Evolutionary conservation across 2,329 filamentous ascomycete genomes (phyloP).

Genomic region (Xylaria sp.): DNA sequence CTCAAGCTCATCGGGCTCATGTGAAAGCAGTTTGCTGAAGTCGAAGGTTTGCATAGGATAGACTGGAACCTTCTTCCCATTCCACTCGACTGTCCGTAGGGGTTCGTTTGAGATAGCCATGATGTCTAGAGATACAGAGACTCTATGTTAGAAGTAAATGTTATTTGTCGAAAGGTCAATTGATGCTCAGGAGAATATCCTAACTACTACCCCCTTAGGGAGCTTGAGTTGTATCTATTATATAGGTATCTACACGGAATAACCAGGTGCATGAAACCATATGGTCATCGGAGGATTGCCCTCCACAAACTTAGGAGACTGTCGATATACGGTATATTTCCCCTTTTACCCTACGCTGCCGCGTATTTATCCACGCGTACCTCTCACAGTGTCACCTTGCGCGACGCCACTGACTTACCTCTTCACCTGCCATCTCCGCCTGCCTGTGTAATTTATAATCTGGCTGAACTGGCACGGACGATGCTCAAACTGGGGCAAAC

Average conservation of each 20-base stretch:
- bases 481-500: constrained; percentile 10
- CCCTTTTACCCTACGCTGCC: constrained; percentile 40
- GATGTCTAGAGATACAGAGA: constrained; percentile 23
- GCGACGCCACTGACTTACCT: constrained; percentile 23
- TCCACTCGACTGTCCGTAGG: constrained; percentile 60
- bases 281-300: constrained; percentile 35
- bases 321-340: constrained; percentile 24
- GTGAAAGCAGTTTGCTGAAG: constrained; percentile 62
- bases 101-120: constrained; percentile 53
- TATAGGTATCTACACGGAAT: constrained; percentile 17
- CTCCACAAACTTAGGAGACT: constrained; percentile 31
- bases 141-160: constrained; percentile 17
- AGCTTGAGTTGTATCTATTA: constrained; percentile 23
- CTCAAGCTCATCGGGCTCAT: constrained; percentile 64
- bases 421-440: constrained; percentile 19
- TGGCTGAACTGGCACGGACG: constrained; percentile 34
- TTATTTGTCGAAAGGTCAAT: not conserved
- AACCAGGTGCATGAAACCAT: constrained; percentile 29
- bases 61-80: constrained; percentile 60
- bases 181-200: constrained; percentile 3
- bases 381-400: constrained; percentile 36
- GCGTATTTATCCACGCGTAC: constrained; percentile 40
- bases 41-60: constrained; percentile 63
- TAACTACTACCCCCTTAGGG: not conserved
- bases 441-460: constrained; percentile 32